These are phyloP conservation scores for Penicillium brevicompactum DNA, from an alignment of 2,329 filamentous ascomycete genomes.

Conservation along the genomic window DNA sequence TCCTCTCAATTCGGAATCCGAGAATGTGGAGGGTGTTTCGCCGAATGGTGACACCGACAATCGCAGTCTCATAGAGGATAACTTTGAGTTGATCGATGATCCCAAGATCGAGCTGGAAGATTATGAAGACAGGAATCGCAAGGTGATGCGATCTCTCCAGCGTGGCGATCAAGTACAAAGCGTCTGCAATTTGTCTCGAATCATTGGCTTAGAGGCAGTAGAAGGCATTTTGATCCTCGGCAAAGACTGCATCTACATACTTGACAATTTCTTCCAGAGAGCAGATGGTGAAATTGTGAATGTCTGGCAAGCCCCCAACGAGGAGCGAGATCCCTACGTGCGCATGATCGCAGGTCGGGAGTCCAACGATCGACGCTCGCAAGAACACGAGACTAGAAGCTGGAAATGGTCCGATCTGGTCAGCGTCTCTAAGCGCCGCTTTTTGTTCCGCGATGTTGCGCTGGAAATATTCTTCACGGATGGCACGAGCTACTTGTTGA, in stretches of 20 bases:
- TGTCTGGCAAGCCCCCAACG: constrained; percentile 86
- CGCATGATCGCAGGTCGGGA: constrained; percentile 86
- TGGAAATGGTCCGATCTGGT: constrained; percentile 96
- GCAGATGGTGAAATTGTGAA: constrained; percentile 96
- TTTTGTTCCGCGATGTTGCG: constrained; percentile 91
- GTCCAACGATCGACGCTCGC: constrained; percentile 58
- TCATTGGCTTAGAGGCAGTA: constrained; percentile 88
- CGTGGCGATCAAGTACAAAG: constrained; percentile 89
- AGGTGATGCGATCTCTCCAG: constrained; percentile 92
- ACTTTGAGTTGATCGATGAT: constrained; percentile 94
- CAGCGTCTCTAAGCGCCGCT: constrained; percentile 92
- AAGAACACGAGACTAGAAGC: constrained; percentile 79
- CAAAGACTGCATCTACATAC: constrained; percentile 87
- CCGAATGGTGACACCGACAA: constrained; percentile 39
- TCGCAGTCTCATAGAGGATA: constrained; percentile 68
- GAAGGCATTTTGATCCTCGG: constrained; percentile 93
- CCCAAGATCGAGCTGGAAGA: constrained; percentile 81
- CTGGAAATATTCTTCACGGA: constrained; percentile 98
- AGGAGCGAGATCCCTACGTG: constrained; percentile 93
- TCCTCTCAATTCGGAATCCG: constrained; percentile 32
- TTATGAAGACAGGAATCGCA: constrained; percentile 97
- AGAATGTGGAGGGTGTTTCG: constrained; percentile 33
- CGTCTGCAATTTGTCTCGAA: constrained; percentile 92
- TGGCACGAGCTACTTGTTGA: constrained; percentile 90
- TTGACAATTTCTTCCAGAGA: constrained; percentile 95